Evolutionary conservation across 805 yeast genomes (phyloP), one percentile per base, ranked within the genome.

Genomic region (Ogataea populi-albae): DNA sequence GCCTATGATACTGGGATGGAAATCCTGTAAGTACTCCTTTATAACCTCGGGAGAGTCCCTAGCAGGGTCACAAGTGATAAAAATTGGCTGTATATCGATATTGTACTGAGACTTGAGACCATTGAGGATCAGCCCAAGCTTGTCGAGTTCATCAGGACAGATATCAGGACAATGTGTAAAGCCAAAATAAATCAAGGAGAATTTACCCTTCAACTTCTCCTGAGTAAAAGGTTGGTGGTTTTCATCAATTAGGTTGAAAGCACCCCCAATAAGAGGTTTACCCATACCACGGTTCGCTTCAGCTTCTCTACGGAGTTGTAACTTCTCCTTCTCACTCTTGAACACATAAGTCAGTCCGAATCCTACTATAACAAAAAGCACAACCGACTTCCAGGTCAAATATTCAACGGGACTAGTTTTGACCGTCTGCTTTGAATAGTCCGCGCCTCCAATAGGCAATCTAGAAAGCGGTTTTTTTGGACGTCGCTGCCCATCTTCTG

Each of bases 131-230:
- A 78, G 71, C 4, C 96, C 91, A 56, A 93, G 71, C 56, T 91
- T 86, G 59, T 93, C 98, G 41, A 93, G 73, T 60, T 93, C 98
- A 61, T 93, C 98, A 8, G 98, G 98, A 62, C 98, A 93, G 35
- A 93, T 89, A 63, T 93, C 98, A 5, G 98, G 98, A 65, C 98
- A 93, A 64, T 89, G 89, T 4, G 96, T 85, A 67, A 93, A 93
- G 0, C 98, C 98, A 64, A 93, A 93, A 60, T 93, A 93, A n/a
- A 91, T 61, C 30, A 93, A 66, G 8, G 91, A 77, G 62, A 88
- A 93, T 57, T 77, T 81, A 22, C 89, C 93, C 43, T 74, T 62
- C 54, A 93, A 65, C 49, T 91, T 72, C 43, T 86, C 69, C 18
- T 87, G 79, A 1, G 96, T 87, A 61, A 93, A 93, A 14, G 58